A percentile compares a stretch with the other conserved stretches of the same genome.
These are phyloP conservation scores for Neocucurbitaria cava DNA, from an alignment of 2,329 filamentous ascomycete genomes.

Conservation along the genomic window DNA sequence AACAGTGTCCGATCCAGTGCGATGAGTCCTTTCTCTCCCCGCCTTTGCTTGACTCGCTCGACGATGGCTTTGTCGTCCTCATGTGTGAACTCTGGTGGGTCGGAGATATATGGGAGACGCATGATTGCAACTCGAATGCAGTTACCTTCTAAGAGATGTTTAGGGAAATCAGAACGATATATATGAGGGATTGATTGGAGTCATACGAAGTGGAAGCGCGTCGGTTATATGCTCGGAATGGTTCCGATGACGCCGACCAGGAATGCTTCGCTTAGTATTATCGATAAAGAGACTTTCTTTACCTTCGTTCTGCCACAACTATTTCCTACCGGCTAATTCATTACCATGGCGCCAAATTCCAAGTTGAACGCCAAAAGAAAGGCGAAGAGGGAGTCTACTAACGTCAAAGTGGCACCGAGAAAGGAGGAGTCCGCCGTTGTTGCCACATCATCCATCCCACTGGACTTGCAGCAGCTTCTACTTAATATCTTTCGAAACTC, in stretches of 20 bases:
- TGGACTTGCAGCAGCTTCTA: constrained; percentile 70
- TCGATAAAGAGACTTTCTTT: constrained; percentile 17
- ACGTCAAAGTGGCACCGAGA: constrained; percentile 2
- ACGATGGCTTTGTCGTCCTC: constrained; percentile 59
- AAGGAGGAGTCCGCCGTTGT: constrained; percentile 6
- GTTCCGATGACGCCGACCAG: constrained; percentile 10
- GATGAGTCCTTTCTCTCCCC: constrained; percentile 58
- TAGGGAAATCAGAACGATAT: background rate
- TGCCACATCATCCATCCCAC: constrained; percentile 47
- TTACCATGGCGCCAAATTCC: constrained; percentile 17
- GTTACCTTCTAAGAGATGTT: background rate
- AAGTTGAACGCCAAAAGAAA: constrained; percentile 24
- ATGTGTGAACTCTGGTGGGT: constrained; percentile 57
- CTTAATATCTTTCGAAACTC: constrained; percentile 75
- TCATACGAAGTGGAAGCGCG: background rate
- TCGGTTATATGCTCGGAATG: constrained; percentile 12
- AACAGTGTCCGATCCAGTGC: constrained; percentile 62
- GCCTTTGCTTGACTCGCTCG: constrained; percentile 58
- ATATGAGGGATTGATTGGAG: background rate
- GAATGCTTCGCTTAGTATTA: constrained; percentile 9
- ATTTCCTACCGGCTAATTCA: constrained; percentile 1
- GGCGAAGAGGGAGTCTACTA: constrained; percentile 14
- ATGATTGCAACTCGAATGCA: constrained; percentile 41
- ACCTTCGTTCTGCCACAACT: background rate
- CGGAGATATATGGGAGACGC: constrained; percentile 62